Base-by-base conservation (phyloP, 2,329 filamentous ascomycete species). In the Lachnellula occidentalis region DNA sequence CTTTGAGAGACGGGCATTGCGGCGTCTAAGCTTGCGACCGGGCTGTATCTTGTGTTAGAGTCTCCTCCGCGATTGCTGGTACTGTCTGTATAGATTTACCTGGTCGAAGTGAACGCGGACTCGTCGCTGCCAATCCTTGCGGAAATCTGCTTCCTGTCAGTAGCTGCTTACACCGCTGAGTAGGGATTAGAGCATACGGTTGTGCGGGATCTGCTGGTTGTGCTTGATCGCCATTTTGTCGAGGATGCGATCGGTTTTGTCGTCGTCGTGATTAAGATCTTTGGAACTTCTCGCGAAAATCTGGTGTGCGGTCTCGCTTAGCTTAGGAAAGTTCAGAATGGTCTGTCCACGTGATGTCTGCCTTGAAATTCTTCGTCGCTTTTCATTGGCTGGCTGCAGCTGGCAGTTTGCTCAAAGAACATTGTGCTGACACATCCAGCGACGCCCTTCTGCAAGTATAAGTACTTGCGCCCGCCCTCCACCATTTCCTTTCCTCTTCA, bases 21-120 rank as follows among this genome's bases (percentile, higher is more conserved):
- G 87, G 78, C 94, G 88, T 76, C 87, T 85, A 77, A 87, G 85
- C 87, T 99, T 99, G 80, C 91, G 90, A 76, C 92, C 94, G 76
- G 94, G 87, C 92, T 99, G 76, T 72, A 64, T 66, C 61, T 37
- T 57, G 58, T 64, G 58, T 67, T 61, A 66, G 59, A 66, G 64
- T 59, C 60, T 64, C 74, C 50, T 60, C 22, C 51, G 49, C 37
- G 31, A 51, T 43, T 45, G 54, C 17, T 52, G 48, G 31, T 41
- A 31, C 52, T 47, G 37, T 67, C 45, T 57, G 55, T 57, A 55
- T 62, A 66, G 61, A 60, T 59, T 80, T 92, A 95, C 92, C 91
- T 97, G 94, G 84, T 99, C 91, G 82, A 99, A 99, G 85, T 99
- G 94, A 79, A 90, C 89, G 80, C 91, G 90, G 75, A 99, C 94